Conservation (phyloP, 257 asterid genomes). For the Solanum chmielewskii region DNA sequence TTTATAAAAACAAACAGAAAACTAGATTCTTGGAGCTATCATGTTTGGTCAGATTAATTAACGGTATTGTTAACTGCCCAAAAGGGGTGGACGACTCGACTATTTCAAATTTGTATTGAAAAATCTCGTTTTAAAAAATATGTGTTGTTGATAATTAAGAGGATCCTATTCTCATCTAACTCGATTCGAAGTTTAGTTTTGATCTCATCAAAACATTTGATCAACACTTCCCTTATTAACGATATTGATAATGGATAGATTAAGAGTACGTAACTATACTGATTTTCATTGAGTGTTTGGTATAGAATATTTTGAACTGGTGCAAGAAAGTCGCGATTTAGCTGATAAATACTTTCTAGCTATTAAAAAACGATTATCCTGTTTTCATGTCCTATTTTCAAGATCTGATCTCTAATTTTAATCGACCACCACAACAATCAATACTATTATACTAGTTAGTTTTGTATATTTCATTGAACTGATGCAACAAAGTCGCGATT, state of each 20-base stretch:
- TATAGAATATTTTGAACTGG: background rate
- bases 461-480: background rate
- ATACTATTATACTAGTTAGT: background rate
- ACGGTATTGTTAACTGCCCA: slow-evolving; percentile 18
- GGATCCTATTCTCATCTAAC: background rate
- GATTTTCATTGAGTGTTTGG: too few relatives aligned
- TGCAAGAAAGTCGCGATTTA: background rate
- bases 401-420: background rate
- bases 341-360: background rate
- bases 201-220: background rate
- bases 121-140: background rate
- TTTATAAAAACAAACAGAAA: background rate
- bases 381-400: background rate
- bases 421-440: background rate
- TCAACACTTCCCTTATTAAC: background rate
- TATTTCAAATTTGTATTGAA: background rate
- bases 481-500: background rate
- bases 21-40: slow-evolving; percentile 26
- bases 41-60: background rate
- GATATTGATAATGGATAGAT: background rate
- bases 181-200: background rate
- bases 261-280: background rate
- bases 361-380: background rate
- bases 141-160: background rate
- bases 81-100: background rate